Conservation (phyloP, 108 stramenopile species). For the Nitzschia palea region DNA sequence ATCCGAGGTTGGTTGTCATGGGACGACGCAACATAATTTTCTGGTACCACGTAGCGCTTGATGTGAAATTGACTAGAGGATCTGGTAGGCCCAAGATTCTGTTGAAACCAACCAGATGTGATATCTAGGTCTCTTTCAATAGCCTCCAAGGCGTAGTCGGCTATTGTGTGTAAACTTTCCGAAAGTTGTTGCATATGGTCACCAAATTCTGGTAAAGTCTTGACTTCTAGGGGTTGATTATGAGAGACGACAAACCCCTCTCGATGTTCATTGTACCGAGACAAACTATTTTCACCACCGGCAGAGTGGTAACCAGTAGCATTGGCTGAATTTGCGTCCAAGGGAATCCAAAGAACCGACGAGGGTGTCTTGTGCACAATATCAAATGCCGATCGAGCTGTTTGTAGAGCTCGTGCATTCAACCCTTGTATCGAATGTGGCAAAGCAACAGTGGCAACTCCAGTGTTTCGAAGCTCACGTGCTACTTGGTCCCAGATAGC, state of each 20-base stretch:
- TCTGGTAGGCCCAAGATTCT: conserved; percentile 56
- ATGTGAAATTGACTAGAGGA: conserved; percentile 81
- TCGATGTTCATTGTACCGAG: conserved; percentile 71
- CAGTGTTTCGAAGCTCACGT: conserved; percentile 7
- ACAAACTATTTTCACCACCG: conserved; percentile 34
- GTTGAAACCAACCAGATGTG: conserved; percentile 54
- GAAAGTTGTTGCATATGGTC: conserved; percentile 18
- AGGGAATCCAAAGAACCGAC: conserved; percentile 31
- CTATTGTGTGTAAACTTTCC: conserved; percentile 57
- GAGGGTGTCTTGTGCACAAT: background rate
- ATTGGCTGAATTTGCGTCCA: conserved; percentile 59
- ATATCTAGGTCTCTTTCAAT: conserved; percentile 54
- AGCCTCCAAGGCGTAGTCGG: conserved; percentile 45
- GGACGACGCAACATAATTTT: background rate
- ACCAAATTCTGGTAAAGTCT: conserved; percentile 1
- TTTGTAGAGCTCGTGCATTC: conserved; percentile 28
- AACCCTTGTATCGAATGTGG: background rate
- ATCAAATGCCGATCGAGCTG: conserved; percentile 40
- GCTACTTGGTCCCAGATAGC: conserved; percentile 18
- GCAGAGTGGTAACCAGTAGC: conserved; percentile 76
- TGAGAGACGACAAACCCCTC: conserved; percentile 84
- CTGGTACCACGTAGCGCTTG: conserved; percentile 55
- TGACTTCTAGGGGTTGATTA: conserved; percentile 32
- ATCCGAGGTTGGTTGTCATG: conserved; percentile 25
- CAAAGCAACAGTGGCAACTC: conserved; percentile 14